Base-by-base conservation (phyloP, 768 basidiomycete genomes). In the Hydnum rufescens region DNA sequence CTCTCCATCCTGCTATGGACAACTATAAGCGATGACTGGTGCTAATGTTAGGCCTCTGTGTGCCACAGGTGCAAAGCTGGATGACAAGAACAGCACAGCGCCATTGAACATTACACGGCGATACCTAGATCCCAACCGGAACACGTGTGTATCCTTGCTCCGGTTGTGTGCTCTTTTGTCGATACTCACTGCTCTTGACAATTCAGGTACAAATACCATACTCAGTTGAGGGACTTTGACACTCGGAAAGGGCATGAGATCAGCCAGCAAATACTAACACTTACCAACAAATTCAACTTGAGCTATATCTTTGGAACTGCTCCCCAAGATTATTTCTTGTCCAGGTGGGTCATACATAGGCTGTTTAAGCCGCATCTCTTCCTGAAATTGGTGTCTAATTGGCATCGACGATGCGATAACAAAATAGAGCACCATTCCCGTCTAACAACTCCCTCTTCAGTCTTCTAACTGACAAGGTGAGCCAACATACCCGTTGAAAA, bases 121-220 rank as follows among this genome's bases (percentile, higher is more conserved):
- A 28, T 88, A 89, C 61, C 66, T 89, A 16, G 84, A 88, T 58
- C 74, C 81, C 42, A 88, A 88, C 61, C 75, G 80, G 25, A 74
- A 80, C 28, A 80, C 79, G 6, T 85, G 77, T 53, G 74, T 86
- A 65, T n/a, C n/a, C n/a, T 22, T 8, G 13, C 8, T 32, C 53
- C 6, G 34, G 34, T 19, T 19, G 8, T 39, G 34, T 8, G 19
- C 34, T 39, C 8, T 8, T 39, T 8, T n/a, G n/a, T 8, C 19
- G 34, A 19, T 8, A 39, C 34, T 8, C 34, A 39, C 8, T 39
- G 8, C 19, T 8, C 8, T 39, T 19, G 34, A 39, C 8, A 39
- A 19, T 39, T 8, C 19, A 19, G 19, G 19, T 47, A 47, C 36
- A 39, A 82, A 74, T 90, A 73, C 63, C 87, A 90, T 60, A 74